Evolutionary conservation across 2,329 filamentous ascomycete genomes (phyloP), one percentile per base, ranked within the genome.

Genomic region (Didymella pinodella): DNA sequence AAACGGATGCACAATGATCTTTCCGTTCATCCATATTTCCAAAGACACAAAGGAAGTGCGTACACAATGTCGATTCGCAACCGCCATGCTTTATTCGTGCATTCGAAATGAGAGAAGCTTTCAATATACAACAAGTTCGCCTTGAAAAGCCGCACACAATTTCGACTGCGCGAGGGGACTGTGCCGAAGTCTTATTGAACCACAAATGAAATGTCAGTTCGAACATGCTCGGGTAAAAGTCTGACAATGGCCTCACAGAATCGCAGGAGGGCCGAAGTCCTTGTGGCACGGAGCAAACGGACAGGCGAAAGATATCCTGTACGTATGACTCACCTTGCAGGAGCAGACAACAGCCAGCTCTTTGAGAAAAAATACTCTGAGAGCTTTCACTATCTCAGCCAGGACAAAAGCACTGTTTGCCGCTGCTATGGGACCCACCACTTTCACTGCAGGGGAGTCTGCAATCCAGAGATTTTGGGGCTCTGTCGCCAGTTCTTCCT

Each of bases 401-500:
- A 25, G 1, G 12, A 54, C 0, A 68, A 67, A 34, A 25, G 47
- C 8, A 11, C 56, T 6, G 62, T 70, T 0, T 70, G 67, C 29
- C 66, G 66, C 22, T 70, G 67, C 32, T 31, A 32, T 6, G 28
- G n/a, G 7, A 18, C 43, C 2, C 16, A 43, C 7, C 50, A 57
- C 10, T 49, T 56, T 16, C 29, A n/a, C 5, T 38, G 36, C 16
- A 44, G 52, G 12, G n/a, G 7, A 4, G 57, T 65, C 5, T 53
- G 48, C 2, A 60, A 63, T n/a, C 41, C 54, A 2, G 51, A 63
- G 26, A 68, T 66, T 3, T 41, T 63, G 12, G 63, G 61, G 18
- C 59, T 61, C 11, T 68, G 64, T 8, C 60, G 61, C 4, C 43
- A 61, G 11, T 69, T 61, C 49, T 69, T 69, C 8, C 28, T 47